Base-by-base conservation (phyloP, 2,329 filamentous ascomycete species). In the Myriosclerotinia curreyana region DNA sequence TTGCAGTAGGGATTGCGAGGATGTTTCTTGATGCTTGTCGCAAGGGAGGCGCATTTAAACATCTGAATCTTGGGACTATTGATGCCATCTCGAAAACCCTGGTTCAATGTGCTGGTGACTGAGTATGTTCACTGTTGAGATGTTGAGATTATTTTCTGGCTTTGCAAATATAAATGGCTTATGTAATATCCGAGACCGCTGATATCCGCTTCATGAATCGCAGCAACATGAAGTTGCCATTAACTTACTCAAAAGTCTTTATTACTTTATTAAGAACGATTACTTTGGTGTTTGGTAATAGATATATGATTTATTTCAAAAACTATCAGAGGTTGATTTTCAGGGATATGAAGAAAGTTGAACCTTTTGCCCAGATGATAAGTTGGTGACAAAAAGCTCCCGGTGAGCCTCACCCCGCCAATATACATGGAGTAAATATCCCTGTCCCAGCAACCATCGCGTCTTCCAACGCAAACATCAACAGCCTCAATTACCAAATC, bases 21-120 rank as follows among this genome's bases (percentile, higher is more conserved):
- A 72, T 63, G 6, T 64, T 56, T 53, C 70, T 65, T 31, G 69
- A 67, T 11, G 58, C 66, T 28, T 71, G 68, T 20, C 69, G 68
- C 3, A 74, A 36, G 4, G 72, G 71, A 60, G 70, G 69, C 40
- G 69, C 65, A 66, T 74, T 70, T 22, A 74, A 59, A 52, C 71
- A 73, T 48, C 72, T 62, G 54, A 74, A 74, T 66, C 69, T 69
- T 20, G 65, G 67, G 22, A 56, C 66, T 22, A 68, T 65, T 42
- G 72, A 66, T 34, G 72, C 72, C 73, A 74, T 63, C 25, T 28
- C 40, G 42, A 34, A 12, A 48, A 28, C 3, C 17, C 17, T 25
- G 22, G 5, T n/a, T 40, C n/a, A 8, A 50, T 54, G 5, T 36
- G 14, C 20, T 38, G 25, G 5, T 9, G 17, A 20, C 48, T 25